phyloP scores from a whole-genome alignment of 2,329 filamentous ascomycete species.

The Paecilomyces variotii region DNA sequence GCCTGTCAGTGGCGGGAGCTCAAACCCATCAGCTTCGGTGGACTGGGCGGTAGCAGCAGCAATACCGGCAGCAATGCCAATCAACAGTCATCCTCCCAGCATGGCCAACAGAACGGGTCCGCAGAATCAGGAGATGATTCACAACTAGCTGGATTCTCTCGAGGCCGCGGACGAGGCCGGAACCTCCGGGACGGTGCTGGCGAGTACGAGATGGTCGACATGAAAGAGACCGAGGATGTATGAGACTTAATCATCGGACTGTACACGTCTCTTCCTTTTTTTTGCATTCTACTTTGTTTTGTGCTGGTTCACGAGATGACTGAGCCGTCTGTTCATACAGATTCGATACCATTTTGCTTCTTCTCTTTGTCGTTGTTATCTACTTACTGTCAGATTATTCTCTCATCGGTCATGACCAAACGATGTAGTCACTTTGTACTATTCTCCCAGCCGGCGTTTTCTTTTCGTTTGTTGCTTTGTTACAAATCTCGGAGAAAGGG shows the following conservation, averaged over 20 bases:
- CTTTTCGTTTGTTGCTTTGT: neutral
- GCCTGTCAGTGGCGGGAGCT: constrained; percentile 86
- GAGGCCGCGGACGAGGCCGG: constrained; percentile 14
- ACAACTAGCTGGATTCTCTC: constrained; percentile 8
- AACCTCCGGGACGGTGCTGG: constrained; percentile 16
- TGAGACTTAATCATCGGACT: constrained; percentile 21
- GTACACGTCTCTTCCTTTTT: neutral
- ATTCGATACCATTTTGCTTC: neutral
- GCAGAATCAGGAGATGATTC: constrained; percentile 28
- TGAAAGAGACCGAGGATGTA: constrained; percentile 43
- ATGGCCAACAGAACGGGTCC: constrained; percentile 46
- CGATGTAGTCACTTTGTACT: neutral
- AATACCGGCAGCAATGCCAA: constrained; percentile 8
- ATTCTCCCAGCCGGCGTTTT: neutral
- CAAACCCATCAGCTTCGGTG: constrained; percentile 78
- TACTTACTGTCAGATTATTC: neutral
- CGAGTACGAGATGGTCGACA: constrained; percentile 58
- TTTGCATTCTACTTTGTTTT: constrained; percentile 1
- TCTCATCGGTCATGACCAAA: neutral
- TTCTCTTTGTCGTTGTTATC: neutral
- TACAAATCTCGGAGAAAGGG: neutral
- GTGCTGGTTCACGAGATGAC: neutral
- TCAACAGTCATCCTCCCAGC: constrained; percentile 2
- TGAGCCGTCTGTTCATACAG: neutral
- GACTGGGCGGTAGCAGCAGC: constrained; percentile 25